Evolutionary conservation across 2,329 filamentous ascomycete genomes (phyloP).

Genomic region (Talaromyces piceae): DNA sequence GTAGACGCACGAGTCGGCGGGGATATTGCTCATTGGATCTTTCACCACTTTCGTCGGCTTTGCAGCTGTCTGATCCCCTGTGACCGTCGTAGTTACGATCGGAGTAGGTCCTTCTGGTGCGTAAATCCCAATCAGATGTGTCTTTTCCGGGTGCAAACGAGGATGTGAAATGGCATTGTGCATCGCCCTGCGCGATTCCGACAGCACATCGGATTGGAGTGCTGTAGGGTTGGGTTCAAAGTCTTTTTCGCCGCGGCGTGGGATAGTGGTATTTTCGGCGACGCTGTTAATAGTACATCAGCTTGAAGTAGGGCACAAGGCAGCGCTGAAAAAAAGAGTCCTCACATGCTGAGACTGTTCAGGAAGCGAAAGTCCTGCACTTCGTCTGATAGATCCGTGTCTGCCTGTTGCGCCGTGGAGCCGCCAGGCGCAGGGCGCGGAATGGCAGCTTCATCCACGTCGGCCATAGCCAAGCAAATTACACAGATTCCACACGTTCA

Average conservation of each 20-base stretch:
- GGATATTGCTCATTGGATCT: slow-evolving; percentile 14
- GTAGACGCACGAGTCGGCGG: slow-evolving; percentile 45
- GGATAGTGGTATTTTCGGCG: slow-evolving; percentile 46
- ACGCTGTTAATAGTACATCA: slow-evolving; percentile 19
- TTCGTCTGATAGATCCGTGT: slow-evolving; percentile 66
- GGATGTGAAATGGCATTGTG: slow-evolving; percentile 75
- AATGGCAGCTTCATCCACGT: slow-evolving; percentile 38
- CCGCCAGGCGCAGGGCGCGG: slow-evolving; percentile 21
- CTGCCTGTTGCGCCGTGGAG: slow-evolving; percentile 30
- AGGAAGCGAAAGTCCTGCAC: slow-evolving; percentile 80
- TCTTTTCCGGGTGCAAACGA: slow-evolving; percentile 62
- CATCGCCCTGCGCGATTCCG: slow-evolving; percentile 78
- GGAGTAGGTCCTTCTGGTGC: slow-evolving; percentile 50
- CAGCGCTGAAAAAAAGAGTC: slow-evolving; percentile 5
- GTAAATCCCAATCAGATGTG: slow-evolving; percentile 64
- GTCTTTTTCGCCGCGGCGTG: slow-evolving; percentile 92
- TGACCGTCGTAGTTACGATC: not conserved
- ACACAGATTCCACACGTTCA: too few species aligned
- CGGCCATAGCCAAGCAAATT: slow-evolving; percentile 33
- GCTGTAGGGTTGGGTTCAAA: slow-evolving; percentile 89
- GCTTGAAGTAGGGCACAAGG: slow-evolving; percentile 24
- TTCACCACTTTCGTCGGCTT: slow-evolving; percentile 14
- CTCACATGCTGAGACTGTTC: slow-evolving; percentile 46
- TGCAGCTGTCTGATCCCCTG: slow-evolving; percentile 4
- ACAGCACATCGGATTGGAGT: slow-evolving; percentile 69